Conservation (phyloP, 148 eudicot species). For the Rhododendron simsii region DNA sequence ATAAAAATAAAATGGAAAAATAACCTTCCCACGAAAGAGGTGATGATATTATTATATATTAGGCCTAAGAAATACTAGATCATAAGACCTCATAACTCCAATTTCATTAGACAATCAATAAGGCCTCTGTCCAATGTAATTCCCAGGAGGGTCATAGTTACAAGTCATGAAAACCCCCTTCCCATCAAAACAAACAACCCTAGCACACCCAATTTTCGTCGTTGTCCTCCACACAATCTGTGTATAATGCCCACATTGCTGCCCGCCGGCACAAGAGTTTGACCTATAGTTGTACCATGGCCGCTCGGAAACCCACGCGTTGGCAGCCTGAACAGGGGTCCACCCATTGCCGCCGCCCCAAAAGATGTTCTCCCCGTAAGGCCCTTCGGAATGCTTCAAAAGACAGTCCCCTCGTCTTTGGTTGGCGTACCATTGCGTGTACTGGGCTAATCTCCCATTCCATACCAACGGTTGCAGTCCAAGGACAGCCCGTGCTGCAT, state of each 20-base stretch:
- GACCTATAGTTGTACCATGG: conserved; percentile 36
- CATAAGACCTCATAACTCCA: not conserved
- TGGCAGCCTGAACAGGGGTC: conserved; percentile 53
- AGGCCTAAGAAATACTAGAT: too few relatives aligned
- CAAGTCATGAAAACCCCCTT: conserved; percentile 74
- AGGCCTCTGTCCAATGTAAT: conserved; percentile 65
- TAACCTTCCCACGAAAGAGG: too few relatives aligned
- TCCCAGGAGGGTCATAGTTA: conserved; percentile 84
- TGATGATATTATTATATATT: too few relatives aligned
- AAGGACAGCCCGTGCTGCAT: conserved; percentile 47
- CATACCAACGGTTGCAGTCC: conserved; percentile 21
- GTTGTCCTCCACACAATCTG: conserved; percentile 75
- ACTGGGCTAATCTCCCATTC: conserved; percentile 44
- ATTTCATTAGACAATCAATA: conserved; percentile 27
- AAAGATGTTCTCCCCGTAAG: conserved; percentile 81
- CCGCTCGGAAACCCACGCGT: conserved; percentile 51
- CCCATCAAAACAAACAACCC: conserved; percentile 50
- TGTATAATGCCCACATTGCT: conserved; percentile 78
- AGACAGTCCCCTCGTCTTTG: conserved; percentile 49
- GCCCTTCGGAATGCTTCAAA: conserved; percentile 59
- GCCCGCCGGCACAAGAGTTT: conserved; percentile 48
- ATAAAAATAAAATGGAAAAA: too few relatives aligned
- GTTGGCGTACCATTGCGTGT: conserved; percentile 52
- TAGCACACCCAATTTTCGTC: conserved; percentile 67
- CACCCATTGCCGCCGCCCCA: conserved; percentile 68